Evolutionary conservation across 2,329 filamentous ascomycete genomes (phyloP).

Genomic region (Sporothrix schenckii): DNA sequence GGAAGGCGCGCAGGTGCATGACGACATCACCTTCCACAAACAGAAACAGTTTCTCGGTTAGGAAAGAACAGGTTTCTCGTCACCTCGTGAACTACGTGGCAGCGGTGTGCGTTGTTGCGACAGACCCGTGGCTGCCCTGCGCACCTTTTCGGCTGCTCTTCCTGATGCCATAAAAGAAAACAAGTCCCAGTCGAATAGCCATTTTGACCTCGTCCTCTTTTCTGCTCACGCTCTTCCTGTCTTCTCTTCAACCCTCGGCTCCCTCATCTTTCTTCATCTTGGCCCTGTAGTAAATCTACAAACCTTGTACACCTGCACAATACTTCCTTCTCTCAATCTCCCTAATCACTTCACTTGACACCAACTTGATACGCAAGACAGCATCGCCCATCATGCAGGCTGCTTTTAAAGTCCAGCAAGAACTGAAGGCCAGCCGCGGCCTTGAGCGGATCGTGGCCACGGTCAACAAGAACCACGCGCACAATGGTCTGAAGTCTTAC

Average conservation of each 20-base stretch:
- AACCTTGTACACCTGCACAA: neutral
- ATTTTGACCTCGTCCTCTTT: neutral
- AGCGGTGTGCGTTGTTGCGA: neutral
- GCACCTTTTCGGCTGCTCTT: neutral
- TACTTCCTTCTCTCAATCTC: neutral
- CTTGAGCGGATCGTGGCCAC: slow-evolving; percentile 55
- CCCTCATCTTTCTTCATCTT: neutral
- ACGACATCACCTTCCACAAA: slow-evolving; percentile 23
- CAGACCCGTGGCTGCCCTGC: slow-evolving; percentile 9
- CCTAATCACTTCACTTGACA: neutral
- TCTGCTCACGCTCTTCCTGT: neutral
- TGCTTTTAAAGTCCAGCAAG: slow-evolving; percentile 43
- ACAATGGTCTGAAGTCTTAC: slow-evolving; percentile 65
- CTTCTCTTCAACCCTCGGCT: slow-evolving; percentile 2
- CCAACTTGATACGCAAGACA: neutral
- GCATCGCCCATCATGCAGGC: slow-evolving; percentile 41
- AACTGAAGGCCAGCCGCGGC: slow-evolving; percentile 44
- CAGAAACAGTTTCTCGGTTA: neutral
- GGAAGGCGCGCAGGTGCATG: slow-evolving; percentile 19
- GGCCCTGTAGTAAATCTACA: neutral
- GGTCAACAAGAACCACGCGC: slow-evolving; percentile 62
- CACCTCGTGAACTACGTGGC: slow-evolving; percentile 12
- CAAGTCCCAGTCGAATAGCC: neutral
- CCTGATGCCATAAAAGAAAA: slow-evolving; percentile 5
- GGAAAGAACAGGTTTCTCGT: slow-evolving; percentile 18